These are phyloP conservation scores for Yarrowia galli DNA, from an alignment of 1,139 yeast species.

Conservation along the genomic window DNA sequence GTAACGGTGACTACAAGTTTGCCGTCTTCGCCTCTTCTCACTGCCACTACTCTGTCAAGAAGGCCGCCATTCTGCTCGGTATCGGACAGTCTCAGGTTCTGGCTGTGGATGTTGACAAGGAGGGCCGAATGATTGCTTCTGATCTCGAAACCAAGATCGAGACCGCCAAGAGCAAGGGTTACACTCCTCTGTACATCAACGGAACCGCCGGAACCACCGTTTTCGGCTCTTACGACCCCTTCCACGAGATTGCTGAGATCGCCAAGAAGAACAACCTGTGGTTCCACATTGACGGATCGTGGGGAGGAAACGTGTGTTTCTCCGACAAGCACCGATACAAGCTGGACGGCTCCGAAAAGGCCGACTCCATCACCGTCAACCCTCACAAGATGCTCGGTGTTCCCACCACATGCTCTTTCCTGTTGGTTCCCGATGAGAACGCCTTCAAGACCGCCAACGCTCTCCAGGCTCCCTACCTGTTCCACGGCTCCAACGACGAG, in stretches of 20 bases:
- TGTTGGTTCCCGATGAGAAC: slow-evolving; percentile 72
- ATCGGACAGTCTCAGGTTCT: slow-evolving; percentile 70
- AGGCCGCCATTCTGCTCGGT: slow-evolving; percentile 81
- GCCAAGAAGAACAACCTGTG: slow-evolving; percentile 65
- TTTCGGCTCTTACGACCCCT: slow-evolving; percentile 80
- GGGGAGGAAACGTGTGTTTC: slow-evolving; percentile 89
- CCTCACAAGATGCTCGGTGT: slow-evolving; percentile 94
- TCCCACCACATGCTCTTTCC: slow-evolving; percentile 84
- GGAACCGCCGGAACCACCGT: slow-evolving; percentile 93
- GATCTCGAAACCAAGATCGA: slow-evolving; percentile 59
- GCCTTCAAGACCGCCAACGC: slow-evolving; percentile 77
- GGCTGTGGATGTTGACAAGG: slow-evolving; percentile 63
- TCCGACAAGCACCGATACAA: slow-evolving; percentile 59
- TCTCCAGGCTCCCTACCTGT: slow-evolving; percentile 78
- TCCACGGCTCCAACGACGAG: slow-evolving; percentile 63
- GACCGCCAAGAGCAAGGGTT: slow-evolving; percentile 59
- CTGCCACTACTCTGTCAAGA: slow-evolving; percentile 82
- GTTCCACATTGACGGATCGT: slow-evolving; percentile 89
- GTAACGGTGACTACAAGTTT: slow-evolving; percentile 63
- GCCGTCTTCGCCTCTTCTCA: slow-evolving; percentile 77
- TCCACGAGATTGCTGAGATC: slow-evolving; percentile 61
- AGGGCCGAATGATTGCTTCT: slow-evolving; percentile 64
- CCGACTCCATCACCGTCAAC: slow-evolving; percentile 81
- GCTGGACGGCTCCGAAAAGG: slow-evolving; percentile 67
- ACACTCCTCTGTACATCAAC: slow-evolving; percentile 75